Base-by-base conservation (phyloP, 768 basidiomycete genomes). In the Galerina marginata region DNA sequence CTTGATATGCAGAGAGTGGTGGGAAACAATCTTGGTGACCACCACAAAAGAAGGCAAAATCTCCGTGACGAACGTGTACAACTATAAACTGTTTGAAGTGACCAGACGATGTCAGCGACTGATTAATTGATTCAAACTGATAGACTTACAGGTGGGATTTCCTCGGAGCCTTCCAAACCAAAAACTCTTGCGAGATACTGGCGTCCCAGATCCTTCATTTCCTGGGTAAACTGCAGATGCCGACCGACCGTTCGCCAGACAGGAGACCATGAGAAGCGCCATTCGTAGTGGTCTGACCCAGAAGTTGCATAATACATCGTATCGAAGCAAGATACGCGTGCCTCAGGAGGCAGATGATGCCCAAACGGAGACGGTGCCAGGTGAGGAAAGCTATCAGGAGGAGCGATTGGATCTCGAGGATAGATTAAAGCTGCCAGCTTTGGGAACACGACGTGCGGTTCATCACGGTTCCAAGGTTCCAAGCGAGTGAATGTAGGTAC, bases 21-120 rank as follows among this genome's bases (percentile, higher is more conserved):
- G 77, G 74, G 47, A 77, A 75, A 59, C 81, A 82, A 44, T 74
- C 64, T 16, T 71, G 65, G 16, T 66, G 46, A 6, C 57, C 54
- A 26, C 25, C 74, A 54, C 72, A 75, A 12, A 63, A 67, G 43
- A 62, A 60, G 15, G 53, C 67, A 67, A 83, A 84, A 64, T 84
- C 82, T 12, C 79, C 78, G 12, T 75, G 76, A 36, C 83, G 79
- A 37, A 78, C 69, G 60, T 83, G 83, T 9, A 83, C 70, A 6
- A 79, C 70, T 59, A 66, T 66, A 20, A 66, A 63, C 63, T 61
- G 29, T 16, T 40, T 25, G 10, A 2, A 39, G n/a, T 33, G 43
- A 33, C 20, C 16, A 15, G 38, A 55, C 25, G 1, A 2, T n/a
- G 25, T 23, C 46, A 11, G n/a, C 29, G 6, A 44, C 2, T n/a